Evolutionary conservation across 352 stramenopile species (phyloP).

Genomic region (Pythium folliculosum): DNA sequence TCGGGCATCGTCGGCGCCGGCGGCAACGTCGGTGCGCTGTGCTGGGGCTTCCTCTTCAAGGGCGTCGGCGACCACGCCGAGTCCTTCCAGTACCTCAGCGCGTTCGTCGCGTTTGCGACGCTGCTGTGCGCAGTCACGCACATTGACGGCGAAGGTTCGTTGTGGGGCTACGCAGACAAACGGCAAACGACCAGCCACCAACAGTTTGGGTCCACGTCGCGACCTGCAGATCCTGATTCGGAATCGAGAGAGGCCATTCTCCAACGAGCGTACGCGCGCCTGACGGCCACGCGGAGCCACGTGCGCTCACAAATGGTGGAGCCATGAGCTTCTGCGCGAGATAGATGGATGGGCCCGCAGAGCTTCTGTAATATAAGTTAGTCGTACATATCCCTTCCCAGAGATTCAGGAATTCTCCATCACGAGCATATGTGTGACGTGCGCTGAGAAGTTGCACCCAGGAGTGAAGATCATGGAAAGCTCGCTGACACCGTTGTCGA

Average conservation of each 20-base stretch:
- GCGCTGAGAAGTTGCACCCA: too few species aligned
- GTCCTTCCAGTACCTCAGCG: constrained; percentile 48
- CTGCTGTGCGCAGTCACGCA: constrained; percentile 22
- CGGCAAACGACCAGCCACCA: neutral
- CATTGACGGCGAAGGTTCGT: constrained; percentile 21
- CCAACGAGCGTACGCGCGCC: neutral
- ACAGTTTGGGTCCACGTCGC: too few species aligned
- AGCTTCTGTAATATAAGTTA: too few species aligned
- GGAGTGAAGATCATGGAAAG: too few species aligned
- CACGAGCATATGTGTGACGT: too few species aligned
- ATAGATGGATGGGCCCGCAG: too few species aligned
- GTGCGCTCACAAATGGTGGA: neutral
- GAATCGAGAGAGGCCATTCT: neutral
- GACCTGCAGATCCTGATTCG: neutral
- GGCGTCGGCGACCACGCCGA: constrained; percentile 30
- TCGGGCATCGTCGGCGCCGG: constrained; percentile 58
- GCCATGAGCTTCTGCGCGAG: neutral
- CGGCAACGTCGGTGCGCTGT: constrained; percentile 49
- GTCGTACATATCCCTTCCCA: too few species aligned
- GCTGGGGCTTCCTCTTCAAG: constrained; percentile 55
- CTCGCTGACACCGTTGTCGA: too few species aligned
- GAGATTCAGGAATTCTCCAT: too few species aligned
- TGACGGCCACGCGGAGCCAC: too few species aligned
- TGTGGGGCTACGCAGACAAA: constrained; percentile 4
- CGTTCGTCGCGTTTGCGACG: constrained; percentile 30